Base-by-base conservation (phyloP, 768 basidiomycete genomes). In the Tulasnella sp. region DNA sequence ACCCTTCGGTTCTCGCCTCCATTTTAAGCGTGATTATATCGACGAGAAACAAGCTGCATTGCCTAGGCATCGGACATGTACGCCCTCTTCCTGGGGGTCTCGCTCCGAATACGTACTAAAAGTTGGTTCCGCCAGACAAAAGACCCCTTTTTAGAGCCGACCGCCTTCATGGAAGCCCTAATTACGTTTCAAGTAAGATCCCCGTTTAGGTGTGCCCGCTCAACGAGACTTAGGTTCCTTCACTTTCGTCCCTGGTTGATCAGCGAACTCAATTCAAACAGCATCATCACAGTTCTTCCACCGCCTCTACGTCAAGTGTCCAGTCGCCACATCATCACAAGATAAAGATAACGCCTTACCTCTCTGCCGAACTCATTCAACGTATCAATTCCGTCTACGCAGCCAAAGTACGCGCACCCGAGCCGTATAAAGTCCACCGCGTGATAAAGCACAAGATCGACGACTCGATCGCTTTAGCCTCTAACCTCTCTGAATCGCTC, bases 131-230 rank as follows among this genome's bases (percentile, higher is more conserved):
- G 42, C 85, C 29, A 81, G 67, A 91, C 93, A 2, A 91, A 90
- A 82, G 94, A 95, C 83, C 93, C 94, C 0, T 94, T 95, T 82
- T 85, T 92, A 69, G 88, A 93, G 77, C 92, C 92, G 0, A 82
- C 88, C 55, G 84, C 84, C 11, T 91, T 95, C 79, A 81, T 87
- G 29, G 83, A 85, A 35, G 87, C 88, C 1, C 85, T 94, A 7
- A 81, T 83, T 0, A 79, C 80, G 37, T 86, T 85, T 72, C 82
- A 82, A 20, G 70, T 79, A 4, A 76, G 46, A 80, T 81, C 37
- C 37, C n/a, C 71, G 13, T 32, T 67, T 32, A 2, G 4, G 23
- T 13, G 6, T 29, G 29, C 16, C 35, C 3, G 15, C 26, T 67
- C 29, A 26, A 5, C 16, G 11, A 26, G 26, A 32, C 61, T 67